Conservation (phyloP, 768 basidiomycete species). For the Psilocybe azurescens region DNA sequence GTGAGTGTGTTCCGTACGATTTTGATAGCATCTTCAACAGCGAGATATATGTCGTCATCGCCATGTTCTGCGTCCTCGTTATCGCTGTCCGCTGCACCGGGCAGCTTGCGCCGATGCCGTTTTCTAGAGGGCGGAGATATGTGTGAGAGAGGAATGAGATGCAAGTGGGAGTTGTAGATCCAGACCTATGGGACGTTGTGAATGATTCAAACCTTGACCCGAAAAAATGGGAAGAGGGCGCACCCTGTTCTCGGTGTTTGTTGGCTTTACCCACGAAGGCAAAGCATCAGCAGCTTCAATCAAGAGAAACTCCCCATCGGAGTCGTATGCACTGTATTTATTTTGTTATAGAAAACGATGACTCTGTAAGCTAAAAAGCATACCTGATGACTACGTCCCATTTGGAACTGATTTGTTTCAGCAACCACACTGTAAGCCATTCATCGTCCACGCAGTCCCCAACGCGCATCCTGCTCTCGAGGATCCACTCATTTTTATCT, state of each 20-base stretch:
- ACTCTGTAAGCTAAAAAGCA: constrained; percentile 24
- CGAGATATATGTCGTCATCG: constrained; percentile 56
- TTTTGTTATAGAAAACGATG: not conserved
- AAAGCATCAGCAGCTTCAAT: constrained; percentile 94
- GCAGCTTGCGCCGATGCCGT: constrained; percentile 49
- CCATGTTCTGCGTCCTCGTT: constrained; percentile 51
- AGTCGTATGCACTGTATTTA: constrained; percentile 70
- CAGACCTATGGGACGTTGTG: constrained; percentile 71
- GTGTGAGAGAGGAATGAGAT: constrained; percentile 84
- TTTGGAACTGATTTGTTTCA: constrained; percentile 74
- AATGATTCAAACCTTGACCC: constrained; percentile 39
- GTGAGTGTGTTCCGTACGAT: constrained; percentile 58
- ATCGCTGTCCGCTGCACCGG: constrained; percentile 48
- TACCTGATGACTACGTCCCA: constrained; percentile 88
- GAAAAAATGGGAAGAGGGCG: constrained; percentile 40
- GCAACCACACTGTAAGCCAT: constrained; percentile 93
- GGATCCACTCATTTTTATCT: constrained; percentile 47
- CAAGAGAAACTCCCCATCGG: constrained; percentile 94
- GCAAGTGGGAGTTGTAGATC: constrained; percentile 83
- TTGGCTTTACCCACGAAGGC: constrained; percentile 90
- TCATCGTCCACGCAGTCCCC: constrained; percentile 99
- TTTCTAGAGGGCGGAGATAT: constrained; percentile 69
- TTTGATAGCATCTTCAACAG: constrained; percentile 63
- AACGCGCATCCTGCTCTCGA: constrained; percentile 88
- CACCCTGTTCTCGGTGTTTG: constrained; percentile 93